These are phyloP conservation scores for Neoboletus magnificus DNA, from an alignment of 768 basidiomycete genomes.

Conservation along the genomic window DNA sequence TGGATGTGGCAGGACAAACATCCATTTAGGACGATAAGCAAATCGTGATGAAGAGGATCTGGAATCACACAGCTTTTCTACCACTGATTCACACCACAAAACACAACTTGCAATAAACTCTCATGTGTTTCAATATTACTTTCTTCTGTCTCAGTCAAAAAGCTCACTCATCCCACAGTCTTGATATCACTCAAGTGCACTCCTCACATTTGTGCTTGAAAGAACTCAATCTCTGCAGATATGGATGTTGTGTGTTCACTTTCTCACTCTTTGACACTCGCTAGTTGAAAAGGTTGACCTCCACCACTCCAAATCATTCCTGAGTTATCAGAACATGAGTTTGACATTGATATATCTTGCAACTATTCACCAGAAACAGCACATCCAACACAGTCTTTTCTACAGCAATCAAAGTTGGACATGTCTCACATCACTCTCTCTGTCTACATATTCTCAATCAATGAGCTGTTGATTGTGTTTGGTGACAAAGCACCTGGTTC, in stretches of 20 bases:
- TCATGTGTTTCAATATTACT: slow-evolving; percentile 12
- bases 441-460: slow-evolving; percentile 29
- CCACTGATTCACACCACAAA: neutral
- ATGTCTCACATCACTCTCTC: slow-evolving; percentile 30
- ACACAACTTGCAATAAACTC: slow-evolving; percentile 20
- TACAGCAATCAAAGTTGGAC: neutral
- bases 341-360: neutral
- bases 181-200: slow-evolving; percentile 26
- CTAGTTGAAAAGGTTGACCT: slow-evolving; percentile 18
- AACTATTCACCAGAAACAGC: slow-evolving; percentile 18
- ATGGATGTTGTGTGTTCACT: slow-evolving; percentile 4
- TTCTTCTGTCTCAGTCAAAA: neutral
- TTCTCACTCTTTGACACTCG: slow-evolving; percentile 2
- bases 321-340: slow-evolving; percentile 24
- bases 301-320: slow-evolving; percentile 33
- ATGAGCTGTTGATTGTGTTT: slow-evolving; percentile 28
- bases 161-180: slow-evolving; percentile 17
- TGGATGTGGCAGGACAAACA: slow-evolving; percentile 50
- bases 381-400: slow-evolving; percentile 9
- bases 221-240: slow-evolving; percentile 8
- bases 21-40: slow-evolving; percentile 16
- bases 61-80: neutral
- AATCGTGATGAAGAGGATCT: slow-evolving; percentile 51
- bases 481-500: slow-evolving; percentile 22
- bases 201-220: slow-evolving; percentile 22